These are phyloP conservation scores for Podospora sp. DNA, from an alignment of 495 filamentous ascomycete genomes.

Conservation along the genomic window DNA sequence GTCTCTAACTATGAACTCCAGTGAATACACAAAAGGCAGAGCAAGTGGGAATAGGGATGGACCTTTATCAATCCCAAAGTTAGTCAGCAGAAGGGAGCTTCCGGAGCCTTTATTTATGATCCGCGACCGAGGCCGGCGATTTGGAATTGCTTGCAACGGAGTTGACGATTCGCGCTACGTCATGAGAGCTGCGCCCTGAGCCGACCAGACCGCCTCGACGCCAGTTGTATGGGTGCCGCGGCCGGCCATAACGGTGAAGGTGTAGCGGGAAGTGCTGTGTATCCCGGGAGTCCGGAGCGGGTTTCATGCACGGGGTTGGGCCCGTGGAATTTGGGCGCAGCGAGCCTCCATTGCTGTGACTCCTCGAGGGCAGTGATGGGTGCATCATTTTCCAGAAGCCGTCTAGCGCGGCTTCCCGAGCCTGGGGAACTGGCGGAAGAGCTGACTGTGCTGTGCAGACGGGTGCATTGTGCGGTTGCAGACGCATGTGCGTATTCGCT, in stretches of 20 bases:
- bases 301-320: too few species aligned
- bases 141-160: neutral
- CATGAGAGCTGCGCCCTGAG: neutral
- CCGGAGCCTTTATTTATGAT: too few species aligned
- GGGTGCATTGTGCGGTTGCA: neutral
- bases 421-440: neutral
- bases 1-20: too few species aligned
- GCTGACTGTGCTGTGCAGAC: neutral
- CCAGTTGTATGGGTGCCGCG: neutral
- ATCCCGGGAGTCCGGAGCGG: neutral
- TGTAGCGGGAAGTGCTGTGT: neutral
- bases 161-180: neutral
- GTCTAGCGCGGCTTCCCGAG: neutral
- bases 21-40: too few species aligned
- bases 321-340: too few species aligned
- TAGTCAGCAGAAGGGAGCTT: neutral
- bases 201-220: neutral
- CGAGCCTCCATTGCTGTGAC: too few species aligned
- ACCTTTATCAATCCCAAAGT: neutral
- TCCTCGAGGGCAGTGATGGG: too few species aligned
- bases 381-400: neutral
- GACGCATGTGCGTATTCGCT: constrained; percentile 23
- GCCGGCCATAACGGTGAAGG: neutral
- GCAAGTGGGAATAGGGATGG: neutral
- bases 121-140: neutral